Evolutionary conservation across 2,329 filamentous ascomycete genomes (phyloP).

Genomic region (Talaromyces rugulosus): DNA sequence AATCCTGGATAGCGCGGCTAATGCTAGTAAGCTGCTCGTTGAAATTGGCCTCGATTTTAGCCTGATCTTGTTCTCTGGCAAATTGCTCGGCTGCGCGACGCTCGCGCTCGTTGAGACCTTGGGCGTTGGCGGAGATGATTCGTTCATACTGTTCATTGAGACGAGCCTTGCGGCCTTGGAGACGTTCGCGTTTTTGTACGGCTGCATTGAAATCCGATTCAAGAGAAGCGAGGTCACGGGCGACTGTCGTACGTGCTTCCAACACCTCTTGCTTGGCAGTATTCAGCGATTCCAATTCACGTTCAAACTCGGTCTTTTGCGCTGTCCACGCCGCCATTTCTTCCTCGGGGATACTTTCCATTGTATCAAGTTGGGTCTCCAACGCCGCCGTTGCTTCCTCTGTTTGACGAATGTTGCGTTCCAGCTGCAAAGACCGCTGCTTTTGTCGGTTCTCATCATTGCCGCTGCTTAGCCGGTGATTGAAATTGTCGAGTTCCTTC

Average conservation of each 20-base stretch:
- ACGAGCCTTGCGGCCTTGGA: constrained; percentile 53
- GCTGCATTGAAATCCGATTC: constrained; percentile 51
- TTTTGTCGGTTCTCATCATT: constrained; percentile 60
- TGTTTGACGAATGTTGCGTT: constrained; percentile 59
- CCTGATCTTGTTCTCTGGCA: constrained; percentile 43
- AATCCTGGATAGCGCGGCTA: constrained; percentile 40
- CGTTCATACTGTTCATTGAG: constrained; percentile 60
- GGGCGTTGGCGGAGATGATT: constrained; percentile 55
- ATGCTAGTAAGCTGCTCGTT: constrained; percentile 41
- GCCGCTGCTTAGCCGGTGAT: constrained; percentile 54
- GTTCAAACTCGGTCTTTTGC: constrained; percentile 53
- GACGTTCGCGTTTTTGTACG: constrained; percentile 57
- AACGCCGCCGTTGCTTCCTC: constrained; percentile 58
- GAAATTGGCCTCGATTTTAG: constrained; percentile 39
- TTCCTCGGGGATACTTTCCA: constrained; percentile 55
- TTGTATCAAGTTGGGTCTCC: constrained; percentile 49
- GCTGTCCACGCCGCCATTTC: constrained; percentile 50
- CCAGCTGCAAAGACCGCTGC: constrained; percentile 58
- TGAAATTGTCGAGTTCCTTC: constrained; percentile 58
- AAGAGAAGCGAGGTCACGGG: constrained; percentile 49
- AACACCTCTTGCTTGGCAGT: constrained; percentile 49
- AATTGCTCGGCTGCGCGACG: constrained; percentile 45
- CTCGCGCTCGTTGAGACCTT: constrained; percentile 53
- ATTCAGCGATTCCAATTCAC: constrained; percentile 49
- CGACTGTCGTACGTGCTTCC: constrained; percentile 46